Base-by-base conservation (phyloP, 805 yeast genomes). In the Novakomyces olei region DNA sequence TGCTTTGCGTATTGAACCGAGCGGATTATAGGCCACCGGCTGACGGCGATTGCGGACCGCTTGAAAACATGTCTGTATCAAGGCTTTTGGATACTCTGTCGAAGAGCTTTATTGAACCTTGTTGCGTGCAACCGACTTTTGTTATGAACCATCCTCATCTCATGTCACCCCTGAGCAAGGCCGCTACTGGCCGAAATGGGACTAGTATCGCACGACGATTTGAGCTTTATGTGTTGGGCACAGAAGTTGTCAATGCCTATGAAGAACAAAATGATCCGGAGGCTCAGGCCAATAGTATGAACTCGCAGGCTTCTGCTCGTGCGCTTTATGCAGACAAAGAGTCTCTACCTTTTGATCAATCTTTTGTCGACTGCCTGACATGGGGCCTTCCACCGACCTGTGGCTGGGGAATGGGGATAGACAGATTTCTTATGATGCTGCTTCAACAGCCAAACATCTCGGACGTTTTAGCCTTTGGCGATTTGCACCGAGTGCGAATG, bases 341-440 rank as follows among this genome's bases (percentile, higher is more conserved):
- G 38, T 51, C 70, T 4, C 56, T 74, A 24, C 48, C 73, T 0
- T 78, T 91, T 0, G 98, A 88, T 48, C 54, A 65, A 44, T 60
- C 60, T 30, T 88, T 69, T 47, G 67, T 81, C 1, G 61, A 65
- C 27, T 66, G 72, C 10, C 71, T 88, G 83, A 85, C 79, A 47
- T 78, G 73, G 63, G 96, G 93, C 1, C 64, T 88, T 55, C 95
- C 96, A 3, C 98, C 98, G 1, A 85, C 95, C 3, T 96, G 92
- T 2, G 99, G 99, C 0, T 78, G 94, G 78, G 99, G 98, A 1
- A 56, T 92, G 37, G 99, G 99, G 0, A 62, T 88, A 15, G 99
- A 88, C 47, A 53, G 99, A 34, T 51, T 88, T 24, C 70, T 72
- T 33, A 80, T 85, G 95, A 50, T 79, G 14, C 54, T 85, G 20